These are phyloP conservation scores for Plasmodium relictum DNA, from an alignment of 169 alveolate species.

Conservation along the genomic window DNA sequence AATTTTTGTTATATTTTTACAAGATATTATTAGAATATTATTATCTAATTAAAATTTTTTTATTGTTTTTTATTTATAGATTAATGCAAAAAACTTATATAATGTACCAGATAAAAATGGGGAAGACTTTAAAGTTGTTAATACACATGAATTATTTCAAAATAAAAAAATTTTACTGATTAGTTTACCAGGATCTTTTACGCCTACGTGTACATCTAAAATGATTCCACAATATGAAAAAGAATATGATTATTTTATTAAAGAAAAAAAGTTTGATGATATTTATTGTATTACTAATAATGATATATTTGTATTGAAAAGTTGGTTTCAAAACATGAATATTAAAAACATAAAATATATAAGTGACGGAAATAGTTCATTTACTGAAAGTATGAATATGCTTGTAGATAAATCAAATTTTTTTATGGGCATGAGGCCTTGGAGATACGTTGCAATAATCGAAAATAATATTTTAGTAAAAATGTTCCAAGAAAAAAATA, in stretches of 20 bases:
- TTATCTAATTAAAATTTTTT: not conserved
- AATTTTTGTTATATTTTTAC: not conserved
- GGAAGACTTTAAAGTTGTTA: slow-evolving; percentile 20
- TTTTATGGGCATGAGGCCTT: slow-evolving; percentile 84
- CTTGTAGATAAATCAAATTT: slow-evolving; percentile 80
- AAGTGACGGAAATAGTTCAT: slow-evolving; percentile 82
- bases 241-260: slow-evolving; percentile 77
- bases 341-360: slow-evolving; percentile 77
- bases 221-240: slow-evolving; percentile 81
- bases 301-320: slow-evolving; percentile 82
- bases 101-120: not conserved
- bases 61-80: slow-evolving; percentile 11
- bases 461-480: slow-evolving; percentile 79
- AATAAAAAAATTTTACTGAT: slow-evolving; percentile 78
- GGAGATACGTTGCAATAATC: slow-evolving; percentile 83
- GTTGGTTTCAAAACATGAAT: slow-evolving; percentile 78
- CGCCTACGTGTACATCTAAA: slow-evolving; percentile 83
- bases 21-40: too few species aligned
- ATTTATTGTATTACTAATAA: slow-evolving; percentile 83
- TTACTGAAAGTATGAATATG: slow-evolving; percentile 83
- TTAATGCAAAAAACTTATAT: slow-evolving; percentile 32
- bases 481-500: slow-evolving; percentile 79
- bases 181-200: slow-evolving; percentile 84
- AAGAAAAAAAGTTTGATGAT: slow-evolving; percentile 79
- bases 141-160: slow-evolving; percentile 75